Evolutionary conservation across 225 moss, liverwort and hornwort genomes (phyloP).

Genomic region (Sphagnum contortum): DNA sequence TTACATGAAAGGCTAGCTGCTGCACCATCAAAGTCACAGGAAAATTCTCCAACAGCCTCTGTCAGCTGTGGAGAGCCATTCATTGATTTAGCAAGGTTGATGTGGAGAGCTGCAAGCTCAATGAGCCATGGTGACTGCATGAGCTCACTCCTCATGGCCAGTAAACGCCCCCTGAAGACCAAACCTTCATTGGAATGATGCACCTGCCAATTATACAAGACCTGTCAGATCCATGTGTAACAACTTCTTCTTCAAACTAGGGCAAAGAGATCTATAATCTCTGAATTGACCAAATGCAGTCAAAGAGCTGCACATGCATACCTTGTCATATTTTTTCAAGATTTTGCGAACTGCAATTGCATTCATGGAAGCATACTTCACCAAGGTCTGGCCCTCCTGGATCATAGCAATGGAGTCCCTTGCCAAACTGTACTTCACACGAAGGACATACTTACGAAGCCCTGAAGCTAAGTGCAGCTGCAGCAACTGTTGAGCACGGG

Average conservation of each 20-base stretch:
- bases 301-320: constrained; percentile 4
- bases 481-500: constrained; percentile 59
- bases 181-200: constrained; percentile 59
- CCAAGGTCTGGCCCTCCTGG: constrained; percentile 58
- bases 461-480: constrained; percentile 70
- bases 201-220: constrained; percentile 26
- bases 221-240: too few relatives aligned
- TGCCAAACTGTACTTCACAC: constrained; percentile 32
- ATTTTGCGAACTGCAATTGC: constrained; percentile 88
- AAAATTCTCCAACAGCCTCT: constrained; percentile 20
- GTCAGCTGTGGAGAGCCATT: constrained; percentile 9
- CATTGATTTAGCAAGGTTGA: constrained; percentile 55
- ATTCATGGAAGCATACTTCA: constrained; percentile 93
- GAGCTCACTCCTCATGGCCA: constrained; percentile 72
- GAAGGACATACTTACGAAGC: constrained; percentile 45
- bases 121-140: constrained; percentile 87
- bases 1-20: constrained; percentile 58
- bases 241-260: too few relatives aligned
- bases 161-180: constrained; percentile 54
- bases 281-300: too few relatives aligned
- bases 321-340: constrained; percentile 95
- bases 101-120: constrained; percentile 74
- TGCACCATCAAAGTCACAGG: constrained; percentile 55
- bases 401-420: constrained; percentile 37
- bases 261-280: too few relatives aligned